Base-by-base conservation (phyloP, 2,329 filamentous ascomycete genomes). In the Aspergillus sergii region DNA sequence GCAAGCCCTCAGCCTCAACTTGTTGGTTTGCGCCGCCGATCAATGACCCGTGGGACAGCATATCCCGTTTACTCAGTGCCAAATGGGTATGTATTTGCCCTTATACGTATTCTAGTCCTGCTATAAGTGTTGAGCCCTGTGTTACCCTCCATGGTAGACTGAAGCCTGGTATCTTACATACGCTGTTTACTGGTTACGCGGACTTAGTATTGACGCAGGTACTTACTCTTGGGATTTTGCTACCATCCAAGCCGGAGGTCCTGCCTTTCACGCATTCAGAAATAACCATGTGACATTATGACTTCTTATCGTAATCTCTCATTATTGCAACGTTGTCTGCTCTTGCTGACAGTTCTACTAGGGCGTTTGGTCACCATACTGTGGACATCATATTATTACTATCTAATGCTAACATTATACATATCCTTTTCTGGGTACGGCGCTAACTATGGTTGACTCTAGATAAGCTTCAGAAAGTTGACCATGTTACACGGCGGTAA, bases 1-100 rank as follows among this genome's bases (percentile, higher is more conserved):
- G 69, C 73, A 74, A 63, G 60, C 57, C 60, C 72, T 66, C 69
- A 69, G 67, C 67, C 72, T 68, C 73, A 70, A 26, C 19, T 19
- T 23, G 32, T 32, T 45, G n/a, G 56, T 43, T 34, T 48, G 28
- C 56, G 45, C 56, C 56, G 50, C 41, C n/a, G 34, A 36, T 23
- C n/a, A 23, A 23, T 36, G 23, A 55, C 32, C 21, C 12, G 51
- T 54, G 32, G 32, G 32, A 55, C 32, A 55, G 14, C 51, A 36
- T 36, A 36, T 26, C 30, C 32, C 50, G 19, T n/a, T 23, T 36
- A 30, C 26, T 30, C 46, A 28, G 16, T 19, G 23, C 30, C 8
- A 21, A 36, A 34, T 14, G 1, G 11, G 30, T 32, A 54, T 23
- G 30, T 23, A 34, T 6, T 23, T 34, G n/a, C 14, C 19, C 21